Conservation (phyloP, 805 yeast species). For the Candida nonsorbophila region DNA sequence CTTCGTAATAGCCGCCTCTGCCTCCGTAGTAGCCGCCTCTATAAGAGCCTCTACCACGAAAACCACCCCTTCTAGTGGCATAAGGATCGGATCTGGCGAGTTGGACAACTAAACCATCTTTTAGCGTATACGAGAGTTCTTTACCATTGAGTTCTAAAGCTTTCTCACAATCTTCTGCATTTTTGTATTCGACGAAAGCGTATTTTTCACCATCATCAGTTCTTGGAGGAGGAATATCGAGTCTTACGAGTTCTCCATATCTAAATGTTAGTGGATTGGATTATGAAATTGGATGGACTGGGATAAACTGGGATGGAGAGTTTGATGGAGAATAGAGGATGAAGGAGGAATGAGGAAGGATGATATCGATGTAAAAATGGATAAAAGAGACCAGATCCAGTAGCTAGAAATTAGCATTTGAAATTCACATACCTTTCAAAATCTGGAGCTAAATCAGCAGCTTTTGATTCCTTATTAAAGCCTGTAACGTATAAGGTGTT, state of each 20-base stretch:
- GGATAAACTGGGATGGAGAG: constrained; percentile 1
- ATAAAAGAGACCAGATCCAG: constrained; percentile 1
- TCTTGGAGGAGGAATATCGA: constrained; percentile 61
- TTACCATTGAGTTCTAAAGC: constrained; percentile 47
- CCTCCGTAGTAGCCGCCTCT: constrained; percentile 15
- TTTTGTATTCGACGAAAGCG: constrained; percentile 59
- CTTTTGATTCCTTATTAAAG: constrained; percentile 48
- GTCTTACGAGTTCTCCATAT: constrained; percentile 52
- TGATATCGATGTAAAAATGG: constrained; percentile 1
- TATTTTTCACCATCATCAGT: constrained; percentile 54
- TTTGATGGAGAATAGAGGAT: constrained; percentile 2
- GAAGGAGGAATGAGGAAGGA: constrained; percentile 4
- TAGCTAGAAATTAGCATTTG: not conserved
- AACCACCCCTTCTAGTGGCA: constrained; percentile 31
- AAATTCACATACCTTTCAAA: constrained; percentile 53
- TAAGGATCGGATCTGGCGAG: constrained; percentile 54
- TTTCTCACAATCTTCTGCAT: constrained; percentile 46
- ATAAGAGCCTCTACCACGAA: constrained; percentile 18
- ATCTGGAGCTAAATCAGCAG: constrained; percentile 53
- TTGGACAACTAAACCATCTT: constrained; percentile 45
- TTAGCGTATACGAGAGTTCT: constrained; percentile 35
- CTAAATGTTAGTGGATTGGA: constrained; percentile 21
- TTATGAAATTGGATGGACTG: constrained; percentile 3
- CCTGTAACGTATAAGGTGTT: constrained; percentile 54
- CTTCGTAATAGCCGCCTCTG: constrained; percentile 18